A percentile compares a stretch with the other conserved stretches of the same genome.
Evolutionary conservation across 2,329 filamentous ascomycete species (phyloP).

Genomic region (Hypomyces perniciosus): DNA sequence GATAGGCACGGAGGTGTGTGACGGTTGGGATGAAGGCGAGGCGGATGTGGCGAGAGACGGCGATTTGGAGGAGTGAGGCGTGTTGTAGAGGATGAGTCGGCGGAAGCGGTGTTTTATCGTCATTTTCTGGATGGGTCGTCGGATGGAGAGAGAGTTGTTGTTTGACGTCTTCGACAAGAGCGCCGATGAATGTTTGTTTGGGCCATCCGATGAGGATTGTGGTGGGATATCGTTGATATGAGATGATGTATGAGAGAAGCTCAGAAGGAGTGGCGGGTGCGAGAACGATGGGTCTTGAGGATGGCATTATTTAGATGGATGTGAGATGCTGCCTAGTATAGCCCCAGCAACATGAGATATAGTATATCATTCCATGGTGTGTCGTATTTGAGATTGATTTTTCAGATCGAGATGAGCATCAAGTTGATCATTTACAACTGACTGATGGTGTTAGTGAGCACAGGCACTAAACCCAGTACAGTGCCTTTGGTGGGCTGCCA

Average conservation of each 20-base stretch:
- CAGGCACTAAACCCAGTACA: too few relatives aligned
- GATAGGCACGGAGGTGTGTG: conserved; percentile 69
- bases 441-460: too few relatives aligned
- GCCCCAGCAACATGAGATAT: background rate
- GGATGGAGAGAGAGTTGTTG: conserved; percentile 15
- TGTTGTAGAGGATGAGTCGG: conserved; percentile 42
- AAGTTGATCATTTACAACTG: too few relatives aligned
- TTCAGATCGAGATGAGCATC: too few relatives aligned
- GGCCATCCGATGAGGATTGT: conserved; percentile 67
- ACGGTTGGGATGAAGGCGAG: conserved; percentile 70
- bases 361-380: background rate
- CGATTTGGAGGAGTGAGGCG: conserved; percentile 63
- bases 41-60: conserved; percentile 61
- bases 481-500: background rate
- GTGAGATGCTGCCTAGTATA: background rate
- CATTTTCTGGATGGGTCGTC: background rate
- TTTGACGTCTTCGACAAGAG: conserved; percentile 46
- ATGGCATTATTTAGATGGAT: background rate
- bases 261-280: conserved; percentile 50
- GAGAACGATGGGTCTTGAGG: conserved; percentile 37
- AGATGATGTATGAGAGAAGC: conserved; percentile 60
- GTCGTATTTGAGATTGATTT: background rate
- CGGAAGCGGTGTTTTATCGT: background rate
- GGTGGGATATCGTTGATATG: conserved; percentile 49
- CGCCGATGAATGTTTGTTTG: conserved; percentile 56